Conservation (phyloP, 2,329 filamentous ascomycete genomes). For the Aureobasidium sp. region DNA sequence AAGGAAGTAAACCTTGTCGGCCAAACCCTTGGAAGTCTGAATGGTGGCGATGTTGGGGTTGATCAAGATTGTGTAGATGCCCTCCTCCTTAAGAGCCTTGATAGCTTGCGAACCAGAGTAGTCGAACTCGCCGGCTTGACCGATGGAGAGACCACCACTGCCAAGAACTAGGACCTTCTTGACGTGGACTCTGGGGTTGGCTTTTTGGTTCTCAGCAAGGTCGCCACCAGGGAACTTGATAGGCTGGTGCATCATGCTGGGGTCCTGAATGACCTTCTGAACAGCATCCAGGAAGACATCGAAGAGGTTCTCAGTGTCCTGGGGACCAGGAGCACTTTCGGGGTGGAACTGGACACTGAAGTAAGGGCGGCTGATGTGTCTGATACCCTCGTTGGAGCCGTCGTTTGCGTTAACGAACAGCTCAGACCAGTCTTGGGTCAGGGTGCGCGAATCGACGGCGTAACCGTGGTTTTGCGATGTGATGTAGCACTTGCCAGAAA, state of each 20-base stretch:
- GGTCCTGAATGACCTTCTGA: constrained; percentile 59
- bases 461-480: constrained; percentile 98
- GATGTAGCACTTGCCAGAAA: constrained; percentile 96
- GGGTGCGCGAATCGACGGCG: constrained; percentile 72
- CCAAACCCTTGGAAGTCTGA: constrained; percentile 93
- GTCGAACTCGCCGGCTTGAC: constrained; percentile 96
- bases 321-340: constrained; percentile 89
- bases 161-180: constrained; percentile 95
- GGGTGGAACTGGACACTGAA: constrained; percentile 99
- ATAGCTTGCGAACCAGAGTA: constrained; percentile 98
- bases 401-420: constrained; percentile 98
- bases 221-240: constrained; percentile 85
- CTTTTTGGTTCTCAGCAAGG: constrained; percentile 66
- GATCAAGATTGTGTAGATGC: constrained; percentile 95
- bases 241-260: constrained; percentile 59
- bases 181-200: constrained; percentile 71
- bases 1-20: constrained; percentile 98
- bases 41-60: constrained; percentile 99
- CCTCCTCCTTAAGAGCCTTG: constrained; percentile 95
- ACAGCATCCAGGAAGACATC: constrained; percentile 93
- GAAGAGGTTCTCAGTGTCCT: constrained; percentile 94
- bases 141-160: constrained; percentile 91
- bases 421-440: constrained; percentile 79
- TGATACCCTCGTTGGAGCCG: constrained; percentile 95
- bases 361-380: constrained; percentile 75